These are phyloP conservation scores for Thelonectria olida DNA, from an alignment of 2,329 filamentous ascomycete genomes.

Conservation along the genomic window DNA sequence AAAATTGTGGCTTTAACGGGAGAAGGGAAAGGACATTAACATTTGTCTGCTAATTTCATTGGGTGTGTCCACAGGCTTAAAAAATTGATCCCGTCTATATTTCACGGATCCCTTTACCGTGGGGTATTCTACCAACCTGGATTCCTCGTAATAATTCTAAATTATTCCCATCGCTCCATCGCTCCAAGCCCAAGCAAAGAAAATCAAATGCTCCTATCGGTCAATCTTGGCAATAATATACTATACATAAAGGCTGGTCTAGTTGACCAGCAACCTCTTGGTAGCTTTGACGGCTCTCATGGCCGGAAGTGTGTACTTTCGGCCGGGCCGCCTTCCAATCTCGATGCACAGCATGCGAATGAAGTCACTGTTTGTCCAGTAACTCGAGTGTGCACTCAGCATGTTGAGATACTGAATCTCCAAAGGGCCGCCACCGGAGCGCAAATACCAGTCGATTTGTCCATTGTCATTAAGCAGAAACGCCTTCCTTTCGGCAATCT, in stretches of 20 bases:
- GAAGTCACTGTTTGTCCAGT: conserved; percentile 90
- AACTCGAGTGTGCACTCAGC: conserved; percentile 93
- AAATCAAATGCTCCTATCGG: background rate
- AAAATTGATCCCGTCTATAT: conserved; percentile 10
- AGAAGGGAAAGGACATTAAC: background rate
- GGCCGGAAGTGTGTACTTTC: conserved; percentile 63
- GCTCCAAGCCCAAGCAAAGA: background rate
- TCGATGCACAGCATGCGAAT: conserved; percentile 91
- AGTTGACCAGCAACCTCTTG: conserved; percentile 48
- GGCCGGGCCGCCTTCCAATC: conserved; percentile 79
- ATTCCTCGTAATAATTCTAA: background rate
- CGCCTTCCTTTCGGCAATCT: conserved; percentile 89
- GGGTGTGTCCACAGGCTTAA: background rate
- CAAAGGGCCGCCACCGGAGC: conserved; percentile 83
- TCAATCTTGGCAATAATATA: background rate
- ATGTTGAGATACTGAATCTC: conserved; percentile 98
- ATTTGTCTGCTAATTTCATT: background rate
- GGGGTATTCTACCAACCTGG: background rate
- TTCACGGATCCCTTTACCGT: background rate
- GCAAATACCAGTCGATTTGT: conserved; percentile 90
- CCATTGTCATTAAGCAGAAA: conserved; percentile 94
- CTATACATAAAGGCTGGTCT: conserved; percentile 4
- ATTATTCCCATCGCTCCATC: background rate
- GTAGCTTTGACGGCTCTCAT: conserved; percentile 67
- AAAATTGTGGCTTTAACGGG: background rate